Evolutionary conservation across 1,284 basidiomycete species (phyloP), one percentile per base, ranked within the genome.

Genomic region (Phylloboletellus chloephorus): DNA sequence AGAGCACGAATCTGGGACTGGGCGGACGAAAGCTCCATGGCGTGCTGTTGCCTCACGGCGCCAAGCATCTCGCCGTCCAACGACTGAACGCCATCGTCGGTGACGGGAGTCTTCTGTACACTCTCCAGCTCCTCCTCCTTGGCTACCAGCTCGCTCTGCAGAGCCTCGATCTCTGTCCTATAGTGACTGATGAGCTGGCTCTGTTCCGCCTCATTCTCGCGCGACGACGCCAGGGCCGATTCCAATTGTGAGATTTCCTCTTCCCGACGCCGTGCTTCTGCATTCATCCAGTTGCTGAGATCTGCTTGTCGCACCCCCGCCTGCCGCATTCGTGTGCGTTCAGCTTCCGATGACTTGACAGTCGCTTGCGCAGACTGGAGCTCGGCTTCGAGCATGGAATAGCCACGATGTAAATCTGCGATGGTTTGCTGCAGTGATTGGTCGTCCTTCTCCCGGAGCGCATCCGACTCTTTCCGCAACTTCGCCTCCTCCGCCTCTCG

Each of bases 11-110:
- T 80, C 53, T 78, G 76, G 0, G 85, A 86, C 29, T 85, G 81
- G 10, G 87, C 76, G 11, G 78, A 68, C 31, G 88, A 92, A 3
- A 91, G 67, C 49, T 90, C 88, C 37, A 93, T 74, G 7, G 74
- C 70, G 52, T 88, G 85, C 48, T 85, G 80, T 51, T 86, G 81
- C 51, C 73, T 71, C 22, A 82, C 60, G 13, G 81, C 76, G 44
- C 74, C 72, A 20, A 87, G 61, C 65, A 88, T 73, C 62, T 88
- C 87, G 51, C 75, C 73, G 62, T 82, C 78, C 23, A 88, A 30
- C 41, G 69, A 41, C 74, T 69, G 70, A 21, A 69, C 57, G 29
- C 69, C 62, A 7, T 59, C 53, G 28, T 56, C 55, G 1, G 46
- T 36, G 26, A 51, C 28, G 12, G 52, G 58, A 11, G 47, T 56